phyloP scores from a whole-genome alignment of 2,329 filamentous ascomycete species.

The Trichoderma asperellum region DNA sequence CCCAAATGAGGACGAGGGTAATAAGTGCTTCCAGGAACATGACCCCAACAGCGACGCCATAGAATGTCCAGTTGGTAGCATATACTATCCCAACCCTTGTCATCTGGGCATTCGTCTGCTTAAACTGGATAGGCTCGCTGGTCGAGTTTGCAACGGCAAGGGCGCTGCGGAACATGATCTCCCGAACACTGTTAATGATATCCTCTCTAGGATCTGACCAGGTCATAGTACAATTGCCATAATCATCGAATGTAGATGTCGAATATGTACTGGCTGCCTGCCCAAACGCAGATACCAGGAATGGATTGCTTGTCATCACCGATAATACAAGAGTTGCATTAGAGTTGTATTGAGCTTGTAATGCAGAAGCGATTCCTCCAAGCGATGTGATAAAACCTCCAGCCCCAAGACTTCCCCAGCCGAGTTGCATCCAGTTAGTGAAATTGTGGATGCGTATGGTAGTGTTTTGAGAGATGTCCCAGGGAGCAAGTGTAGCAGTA shows the following conservation, averaged over 20 bases:
- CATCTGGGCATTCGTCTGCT: neutral
- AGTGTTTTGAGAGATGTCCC: neutral
- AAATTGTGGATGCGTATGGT: conserved; percentile 4
- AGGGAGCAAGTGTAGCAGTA: conserved; percentile 1
- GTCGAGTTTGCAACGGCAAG: neutral
- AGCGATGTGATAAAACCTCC: conserved; percentile 22
- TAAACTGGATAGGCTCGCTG: neutral
- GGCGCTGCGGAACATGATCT: conserved; percentile 25
- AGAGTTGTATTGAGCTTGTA: conserved; percentile 22
- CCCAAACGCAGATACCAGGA: neutral
- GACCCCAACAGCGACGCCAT: conserved; percentile 3
- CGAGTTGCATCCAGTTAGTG: conserved; percentile 5
- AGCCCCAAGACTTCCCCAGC: conserved; percentile 8
- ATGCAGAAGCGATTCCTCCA: conserved; percentile 5
- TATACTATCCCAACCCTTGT: conserved; percentile 20
- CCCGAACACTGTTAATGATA: conserved; percentile 19
- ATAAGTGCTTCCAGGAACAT: conserved; percentile 4
- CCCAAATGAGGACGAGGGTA: conserved; percentile 1
- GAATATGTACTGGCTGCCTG: conserved; percentile 23
- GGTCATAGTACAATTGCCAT: conserved; percentile 18
- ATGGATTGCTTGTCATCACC: neutral
- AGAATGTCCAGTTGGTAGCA: conserved; percentile 2
- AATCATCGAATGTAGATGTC: neutral
- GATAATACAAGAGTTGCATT: neutral
- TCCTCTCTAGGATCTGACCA: conserved; percentile 22